Base-by-base conservation (phyloP, 306 rosid species). In the Acacia crassicarpa region DNA sequence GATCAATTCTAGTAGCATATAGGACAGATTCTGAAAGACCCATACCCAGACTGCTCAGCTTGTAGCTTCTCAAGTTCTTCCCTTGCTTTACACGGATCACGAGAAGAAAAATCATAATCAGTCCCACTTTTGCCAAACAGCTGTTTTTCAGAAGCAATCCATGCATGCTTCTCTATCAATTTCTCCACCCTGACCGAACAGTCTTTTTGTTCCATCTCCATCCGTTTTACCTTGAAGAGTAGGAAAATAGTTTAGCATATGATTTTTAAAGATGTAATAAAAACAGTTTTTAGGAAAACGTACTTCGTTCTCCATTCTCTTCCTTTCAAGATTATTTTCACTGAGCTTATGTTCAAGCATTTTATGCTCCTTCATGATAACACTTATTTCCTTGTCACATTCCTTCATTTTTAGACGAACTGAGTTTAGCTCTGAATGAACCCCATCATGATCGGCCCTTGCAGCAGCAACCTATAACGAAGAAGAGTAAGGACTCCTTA, bases 221-320 rank as follows among this genome's bases (percentile, higher is more conserved):
- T 83, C 79, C 90, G 88, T 85, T 92, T 95, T 73, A 91, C 97
- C 98, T 95, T 71, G 78, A 75, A 76, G 74, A 80, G 58, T n/a
- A 72, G 77, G 62, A 35, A 61, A 43, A 67, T 61, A 25, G 49
- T 67, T 87, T 46, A 85, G 87, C 76, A 72, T 78, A 74, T 67
- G 23, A 84, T 53, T 67, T 75, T 76, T 63, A 16, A 33, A 54
- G 67, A 53, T 63, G 68, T 3, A 27, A 13, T 48, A n/a, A n/a
- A 73, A 32, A 43, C 78, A 65, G 30, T 43, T 33, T 6, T 2
- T 51, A 16, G 11, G 70, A 70, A 67, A 20, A 74, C 67, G 78
- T 89, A 91, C 98, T 93, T 95, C 99, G 80, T 95, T 95, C 88
- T 95, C 98, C 97, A 93, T 89, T 86, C 89, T 93, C 90, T 95